A percentile compares a stretch with the other conserved stretches of the same genome.
Evolutionary conservation across 2,329 filamentous ascomycete genomes (phyloP).

Genomic region (Calonectria montana): DNA sequence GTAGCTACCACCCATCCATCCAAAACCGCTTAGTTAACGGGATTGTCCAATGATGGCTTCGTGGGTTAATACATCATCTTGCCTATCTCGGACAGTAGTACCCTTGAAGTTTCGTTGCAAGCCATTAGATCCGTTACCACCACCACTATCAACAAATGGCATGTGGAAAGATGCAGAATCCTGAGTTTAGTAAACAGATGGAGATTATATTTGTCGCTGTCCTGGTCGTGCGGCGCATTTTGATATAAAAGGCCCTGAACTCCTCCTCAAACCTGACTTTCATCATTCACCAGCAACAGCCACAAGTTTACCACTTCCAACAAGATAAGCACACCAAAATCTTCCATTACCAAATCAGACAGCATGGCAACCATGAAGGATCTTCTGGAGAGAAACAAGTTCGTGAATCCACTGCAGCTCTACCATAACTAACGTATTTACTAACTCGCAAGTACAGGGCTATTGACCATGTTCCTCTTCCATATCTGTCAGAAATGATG

Average conservation of each 20-base stretch:
- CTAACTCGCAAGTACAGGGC: neutral
- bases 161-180: neutral
- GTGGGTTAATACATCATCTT: neutral
- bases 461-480: slow-evolving; percentile 11
- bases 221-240: neutral
- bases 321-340: neutral
- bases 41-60: neutral
- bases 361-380: slow-evolving; percentile 7
- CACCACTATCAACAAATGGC: neutral
- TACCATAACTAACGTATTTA: neutral
- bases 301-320: neutral
- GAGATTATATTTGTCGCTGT: neutral
- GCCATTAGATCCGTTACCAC: neutral
- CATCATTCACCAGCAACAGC: neutral
- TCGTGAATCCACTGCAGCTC: neutral
- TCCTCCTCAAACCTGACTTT: neutral
- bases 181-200: neutral
- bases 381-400: slow-evolving; percentile 22
- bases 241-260: neutral
- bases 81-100: slow-evolving; percentile 4
- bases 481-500: slow-evolving; percentile 7
- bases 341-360: neutral
- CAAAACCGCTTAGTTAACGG: neutral
- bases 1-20: too few relatives aligned
- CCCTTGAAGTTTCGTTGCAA: neutral